phyloP scores from a whole-genome alignment of 2,329 filamentous ascomycete genomes.

The Pyrenophora graminea region DNA sequence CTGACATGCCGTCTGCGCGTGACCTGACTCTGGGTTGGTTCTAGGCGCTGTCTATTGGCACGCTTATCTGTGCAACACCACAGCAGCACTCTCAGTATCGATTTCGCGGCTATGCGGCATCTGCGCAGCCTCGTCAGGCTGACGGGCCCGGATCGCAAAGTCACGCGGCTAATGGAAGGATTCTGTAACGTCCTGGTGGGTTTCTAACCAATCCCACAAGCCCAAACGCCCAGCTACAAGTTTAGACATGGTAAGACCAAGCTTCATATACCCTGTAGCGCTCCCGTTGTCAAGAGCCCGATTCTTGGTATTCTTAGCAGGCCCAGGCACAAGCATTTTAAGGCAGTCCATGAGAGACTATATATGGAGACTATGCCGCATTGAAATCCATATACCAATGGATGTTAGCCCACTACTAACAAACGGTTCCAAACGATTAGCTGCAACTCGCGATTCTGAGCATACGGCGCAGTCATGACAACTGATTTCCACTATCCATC shows the following conservation, averaged over 20 bases:
- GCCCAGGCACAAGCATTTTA: background rate
- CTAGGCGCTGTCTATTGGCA: background rate
- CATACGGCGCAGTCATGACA: background rate
- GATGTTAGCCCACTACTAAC: no score
- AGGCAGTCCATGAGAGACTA: background rate
- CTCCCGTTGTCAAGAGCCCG: background rate
- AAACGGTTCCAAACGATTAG: no score
- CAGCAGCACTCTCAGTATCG: background rate
- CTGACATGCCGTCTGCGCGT: no score
- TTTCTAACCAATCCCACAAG: conserved; percentile 3
- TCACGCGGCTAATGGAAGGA: conserved; percentile 4
- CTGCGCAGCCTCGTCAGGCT: conserved; percentile 3
- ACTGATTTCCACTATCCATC: no score
- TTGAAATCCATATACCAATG: background rate
- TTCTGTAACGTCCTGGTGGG: background rate
- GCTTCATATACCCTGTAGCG: conserved; percentile 4
- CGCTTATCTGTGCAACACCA: background rate
- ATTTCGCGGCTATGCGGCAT: background rate
- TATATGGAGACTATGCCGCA: background rate
- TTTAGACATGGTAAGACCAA: background rate
- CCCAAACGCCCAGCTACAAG: background rate
- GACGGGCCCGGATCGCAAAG: background rate
- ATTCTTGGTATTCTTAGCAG: conserved; percentile 4
- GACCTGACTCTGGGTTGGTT: background rate
- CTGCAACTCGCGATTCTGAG: background rate